Percentiles rank a stretch among this genome's conserved stretches.
Conservation (phyloP, 768 basidiomycete species). For the Lentinula edodes region DNA sequence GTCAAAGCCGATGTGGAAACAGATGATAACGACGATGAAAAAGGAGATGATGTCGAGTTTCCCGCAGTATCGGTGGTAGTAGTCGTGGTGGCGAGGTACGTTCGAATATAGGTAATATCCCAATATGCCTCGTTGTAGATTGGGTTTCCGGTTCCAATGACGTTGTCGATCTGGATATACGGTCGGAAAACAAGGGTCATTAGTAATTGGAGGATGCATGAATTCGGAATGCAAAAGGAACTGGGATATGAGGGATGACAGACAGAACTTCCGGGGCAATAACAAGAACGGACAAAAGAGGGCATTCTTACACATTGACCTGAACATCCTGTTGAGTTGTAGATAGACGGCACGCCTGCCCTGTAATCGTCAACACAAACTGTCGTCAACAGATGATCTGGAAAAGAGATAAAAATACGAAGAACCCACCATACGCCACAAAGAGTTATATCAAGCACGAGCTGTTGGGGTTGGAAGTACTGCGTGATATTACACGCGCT, state of each 20-base stretch:
- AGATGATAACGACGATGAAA: no score
- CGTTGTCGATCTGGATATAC: constrained; percentile 37
- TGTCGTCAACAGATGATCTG: neutral
- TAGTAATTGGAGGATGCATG: neutral
- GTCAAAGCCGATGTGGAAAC: no score
- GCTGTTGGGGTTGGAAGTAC: constrained; percentile 43
- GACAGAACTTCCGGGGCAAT: no score
- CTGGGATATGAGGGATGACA: no score
- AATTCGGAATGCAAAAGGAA: neutral
- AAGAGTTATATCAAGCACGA: constrained; percentile 51
- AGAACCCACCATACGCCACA: constrained; percentile 41
- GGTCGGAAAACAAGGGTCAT: neutral
- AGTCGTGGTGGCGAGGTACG: constrained; percentile 29
- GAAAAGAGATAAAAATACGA: neutral
- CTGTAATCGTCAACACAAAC: constrained; percentile 18
- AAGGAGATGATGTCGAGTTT: no score
- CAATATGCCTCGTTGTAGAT: constrained; percentile 57
- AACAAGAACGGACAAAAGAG: neutral
- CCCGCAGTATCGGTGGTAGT: neutral
- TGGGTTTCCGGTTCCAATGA: constrained; percentile 43
- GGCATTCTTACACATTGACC: constrained; percentile 34
- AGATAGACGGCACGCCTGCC: constrained; percentile 43
- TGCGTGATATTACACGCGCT: constrained; percentile 36
- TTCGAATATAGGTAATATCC: constrained; percentile 55
- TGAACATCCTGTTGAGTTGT: constrained; percentile 36